Base-by-base conservation (phyloP, 768 basidiomycete genomes). In the Udeniomyces megalosporus region DNA sequence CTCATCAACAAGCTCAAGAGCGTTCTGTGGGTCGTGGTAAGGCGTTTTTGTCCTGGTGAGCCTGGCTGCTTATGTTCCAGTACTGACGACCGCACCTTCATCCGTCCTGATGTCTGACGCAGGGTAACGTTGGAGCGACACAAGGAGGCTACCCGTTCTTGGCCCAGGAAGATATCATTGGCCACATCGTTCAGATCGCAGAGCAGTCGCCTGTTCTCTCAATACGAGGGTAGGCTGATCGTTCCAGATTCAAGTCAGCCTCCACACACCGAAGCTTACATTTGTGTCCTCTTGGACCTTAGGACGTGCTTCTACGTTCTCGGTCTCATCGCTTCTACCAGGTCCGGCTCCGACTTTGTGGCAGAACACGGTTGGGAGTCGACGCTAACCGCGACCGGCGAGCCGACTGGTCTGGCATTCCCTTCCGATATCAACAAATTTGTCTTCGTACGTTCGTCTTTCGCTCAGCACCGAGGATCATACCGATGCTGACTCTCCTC, bases 281-380 rank as follows among this genome's bases (percentile, higher is more conserved):
- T 28, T 45, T n/a, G 3, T 7, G 31, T 34, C 3, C n/a, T 35
- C 14, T 17, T 17, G 38, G 17, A 22, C 3, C n/a, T 4, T 12
- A 96, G 93, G 17, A 97, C 95, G 3, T 93, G 91, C 70, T 97
- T 92, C 76, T 96, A 89, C 68, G 88, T 95, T 4, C 77, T 99
- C 8, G 92, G 92, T 1, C 77, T 97, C 51, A 84, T 97, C 55
- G 90, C 92, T 3, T 86, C 86, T 0, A 96, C 93, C 0, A 80
- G 82, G 2, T 84, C 89, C 75, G 95, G 95, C 2, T 85, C 89
- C 2, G 93, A 96, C 73, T 84, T 96, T 57, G 74, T 99, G 31
- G 86, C 88, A 56, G 93, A 97, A 68, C 87, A 84, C 69, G 79
- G 83, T 10, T 99, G 95, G 95, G 85, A 92, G 66, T 84, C 92